These are phyloP conservation scores for Panellus pusillus DNA, from an alignment of 768 basidiomycete species.

Conservation along the genomic window DNA sequence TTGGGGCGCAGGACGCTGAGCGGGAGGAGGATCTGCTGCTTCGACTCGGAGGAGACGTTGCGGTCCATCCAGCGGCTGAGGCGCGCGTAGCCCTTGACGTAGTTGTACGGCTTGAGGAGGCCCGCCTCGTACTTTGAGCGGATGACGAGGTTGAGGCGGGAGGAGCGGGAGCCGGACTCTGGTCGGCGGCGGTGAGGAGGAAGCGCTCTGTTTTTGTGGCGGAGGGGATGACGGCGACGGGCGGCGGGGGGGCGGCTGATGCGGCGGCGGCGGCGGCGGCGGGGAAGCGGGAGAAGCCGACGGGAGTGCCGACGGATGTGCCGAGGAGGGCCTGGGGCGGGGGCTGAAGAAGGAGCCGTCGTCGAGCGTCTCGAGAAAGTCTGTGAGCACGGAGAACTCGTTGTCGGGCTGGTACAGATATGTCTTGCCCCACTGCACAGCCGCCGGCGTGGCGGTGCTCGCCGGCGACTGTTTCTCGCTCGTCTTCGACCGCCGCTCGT, in stretches of 20 bases:
- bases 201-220: conserved; percentile 86
- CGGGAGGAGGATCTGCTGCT: conserved; percentile 89
- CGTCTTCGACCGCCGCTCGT: conserved; percentile 67
- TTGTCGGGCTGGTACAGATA: conserved; percentile 78
- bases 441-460: too few relatives aligned
- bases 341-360: conserved; percentile 77
- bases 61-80: conserved; percentile 93
- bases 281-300: conserved; percentile 21
- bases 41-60: conserved; percentile 88
- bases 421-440: too few relatives aligned
- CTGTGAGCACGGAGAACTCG: conserved; percentile 80
- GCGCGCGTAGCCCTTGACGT: conserved; percentile 92
- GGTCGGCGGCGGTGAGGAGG: conserved; percentile 91
- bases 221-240: conserved; percentile 60
- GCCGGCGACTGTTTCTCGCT: conserved; percentile 40
- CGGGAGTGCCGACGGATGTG: conserved; percentile 43
- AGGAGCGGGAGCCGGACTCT: conserved; percentile 89
- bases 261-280: too few relatives aligned
- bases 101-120: conserved; percentile 91
- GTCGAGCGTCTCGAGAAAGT: conserved; percentile 87
- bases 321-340: conserved; percentile 53
- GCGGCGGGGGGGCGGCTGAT: conserved; percentile 1
- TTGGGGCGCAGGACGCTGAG: conserved; percentile 83
- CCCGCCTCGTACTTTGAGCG: conserved; percentile 97
- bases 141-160: conserved; percentile 88